Conservation (phyloP, 2,329 filamentous ascomycete genomes). For the Waltergamsia citrina region DNA sequence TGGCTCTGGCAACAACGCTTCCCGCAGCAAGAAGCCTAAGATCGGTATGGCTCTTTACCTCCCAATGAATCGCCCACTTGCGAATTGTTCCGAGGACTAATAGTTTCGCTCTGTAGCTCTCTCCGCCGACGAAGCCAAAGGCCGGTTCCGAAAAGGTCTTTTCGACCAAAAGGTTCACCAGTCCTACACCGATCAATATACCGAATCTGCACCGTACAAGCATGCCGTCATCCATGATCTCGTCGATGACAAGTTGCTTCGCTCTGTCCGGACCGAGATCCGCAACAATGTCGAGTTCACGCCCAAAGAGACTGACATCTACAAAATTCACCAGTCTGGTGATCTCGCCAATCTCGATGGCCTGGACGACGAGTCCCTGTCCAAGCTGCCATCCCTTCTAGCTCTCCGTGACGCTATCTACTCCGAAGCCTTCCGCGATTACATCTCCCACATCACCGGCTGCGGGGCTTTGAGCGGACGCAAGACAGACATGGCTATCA, state of each 20-base stretch:
- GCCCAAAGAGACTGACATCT: constrained; percentile 98
- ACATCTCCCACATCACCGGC: constrained; percentile 76
- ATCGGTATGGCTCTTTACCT: constrained; percentile 21
- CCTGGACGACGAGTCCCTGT: constrained; percentile 74
- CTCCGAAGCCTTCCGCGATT: constrained; percentile 80
- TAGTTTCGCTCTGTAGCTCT: constrained; percentile 25
- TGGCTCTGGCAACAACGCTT: constrained; percentile 24
- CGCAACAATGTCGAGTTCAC: constrained; percentile 88
- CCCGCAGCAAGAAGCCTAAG: constrained; percentile 44
- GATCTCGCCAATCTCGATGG: constrained; percentile 96
- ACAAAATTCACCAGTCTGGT: constrained; percentile 98
- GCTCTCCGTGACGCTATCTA: constrained; percentile 91
- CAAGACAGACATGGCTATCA: constrained; percentile 99
- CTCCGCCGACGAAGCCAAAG: constrained; percentile 37
- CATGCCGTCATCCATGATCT: constrained; percentile 82
- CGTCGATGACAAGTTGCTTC: constrained; percentile 73
- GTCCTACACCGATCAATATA: constrained; percentile 53
- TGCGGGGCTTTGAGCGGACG: constrained; percentile 80
- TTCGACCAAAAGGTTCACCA: constrained; percentile 51
- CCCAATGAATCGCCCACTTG: constrained; percentile 4
- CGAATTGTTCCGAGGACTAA: constrained; percentile 6
- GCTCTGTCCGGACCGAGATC: constrained; percentile 81
- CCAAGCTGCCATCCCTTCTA: constrained; percentile 81
- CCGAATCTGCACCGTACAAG: constrained; percentile 66
- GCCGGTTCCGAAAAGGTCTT: constrained; percentile 55